Evolutionary conservation across 83 land plant genomes (phyloP).

Genomic region (Thuja plicata): DNA sequence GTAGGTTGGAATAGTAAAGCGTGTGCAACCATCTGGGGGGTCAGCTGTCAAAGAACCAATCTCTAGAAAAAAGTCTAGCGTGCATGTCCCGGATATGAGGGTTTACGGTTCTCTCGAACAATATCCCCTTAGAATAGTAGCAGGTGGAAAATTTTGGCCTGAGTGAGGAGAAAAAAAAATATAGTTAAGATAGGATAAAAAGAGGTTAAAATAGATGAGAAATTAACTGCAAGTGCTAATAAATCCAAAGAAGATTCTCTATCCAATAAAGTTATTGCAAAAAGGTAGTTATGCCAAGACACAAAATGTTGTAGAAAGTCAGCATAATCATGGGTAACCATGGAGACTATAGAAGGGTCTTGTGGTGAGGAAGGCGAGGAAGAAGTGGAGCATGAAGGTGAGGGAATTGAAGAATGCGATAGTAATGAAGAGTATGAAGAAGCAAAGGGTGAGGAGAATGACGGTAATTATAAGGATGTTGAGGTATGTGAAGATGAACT

Average conservation of each 20-base stretch:
- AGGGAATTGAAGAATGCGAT: conserved; percentile 16
- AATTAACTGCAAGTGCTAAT: neutral
- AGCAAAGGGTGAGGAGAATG: conserved; percentile 11
- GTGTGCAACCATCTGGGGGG: too few relatives aligned
- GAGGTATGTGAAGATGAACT: conserved; percentile 16
- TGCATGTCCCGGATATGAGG: too few relatives aligned
- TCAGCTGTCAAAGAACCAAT: too few relatives aligned
- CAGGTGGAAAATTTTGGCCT: neutral
- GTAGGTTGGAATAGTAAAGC: too few relatives aligned
- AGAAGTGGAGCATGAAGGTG: conserved; percentile 17
- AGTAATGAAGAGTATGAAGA: conserved; percentile 15
- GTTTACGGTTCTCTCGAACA: too few relatives aligned
- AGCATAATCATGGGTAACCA: neutral
- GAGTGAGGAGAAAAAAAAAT: neutral
- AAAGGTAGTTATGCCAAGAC: neutral
- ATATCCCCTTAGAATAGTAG: too few relatives aligned
- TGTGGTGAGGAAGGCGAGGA: neutral
- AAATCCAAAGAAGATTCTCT: neutral
- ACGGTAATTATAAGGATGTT: conserved; percentile 6
- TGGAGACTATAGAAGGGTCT: neutral
- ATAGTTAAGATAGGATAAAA: neutral
- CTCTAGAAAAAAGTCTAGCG: too few relatives aligned
- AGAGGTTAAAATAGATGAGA: neutral
- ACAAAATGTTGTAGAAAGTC: neutral
- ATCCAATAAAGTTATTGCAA: neutral